Conservation (phyloP, 1,284 basidiomycete genomes). For the Cystobasidiaceae sp. region DNA sequence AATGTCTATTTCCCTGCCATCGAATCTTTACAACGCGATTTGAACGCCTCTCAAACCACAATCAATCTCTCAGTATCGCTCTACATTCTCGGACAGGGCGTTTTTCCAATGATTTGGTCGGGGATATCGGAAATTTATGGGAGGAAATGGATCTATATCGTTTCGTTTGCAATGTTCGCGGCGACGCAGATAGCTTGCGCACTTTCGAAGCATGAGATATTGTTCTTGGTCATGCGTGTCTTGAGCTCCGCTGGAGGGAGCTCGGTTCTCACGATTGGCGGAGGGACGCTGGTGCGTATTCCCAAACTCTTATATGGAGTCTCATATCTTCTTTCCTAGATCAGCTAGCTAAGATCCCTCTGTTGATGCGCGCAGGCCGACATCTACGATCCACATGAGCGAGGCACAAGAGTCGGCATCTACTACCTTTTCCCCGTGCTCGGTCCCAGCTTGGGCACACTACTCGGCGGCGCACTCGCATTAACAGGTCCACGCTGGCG, state of each 20-base stretch:
- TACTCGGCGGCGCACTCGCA: slow-evolving; percentile 59
- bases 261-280: slow-evolving; percentile 66
- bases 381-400: slow-evolving; percentile 69
- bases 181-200: slow-evolving; percentile 33
- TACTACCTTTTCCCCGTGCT: slow-evolving; percentile 56
- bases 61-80: slow-evolving; percentile 68
- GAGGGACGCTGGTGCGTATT: slow-evolving; percentile 62
- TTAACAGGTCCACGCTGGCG: slow-evolving; percentile 62
- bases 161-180: slow-evolving; percentile 55
- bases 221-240: slow-evolving; percentile 67
- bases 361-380: slow-evolving; percentile 49
- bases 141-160: slow-evolving; percentile 49
- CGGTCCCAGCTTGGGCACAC: slow-evolving; percentile 46
- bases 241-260: slow-evolving; percentile 61
- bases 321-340: not conserved
- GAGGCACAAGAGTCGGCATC: slow-evolving; percentile 72
- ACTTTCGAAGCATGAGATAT: slow-evolving; percentile 52
- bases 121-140: slow-evolving; percentile 61
- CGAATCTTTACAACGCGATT: slow-evolving; percentile 36
- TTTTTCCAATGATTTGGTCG: slow-evolving; percentile 64
- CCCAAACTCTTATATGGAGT: slow-evolving; percentile 1
- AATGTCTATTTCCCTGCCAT: slow-evolving; percentile 56
- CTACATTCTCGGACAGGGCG: slow-evolving; percentile 71
- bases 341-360: not conserved
- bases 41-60: slow-evolving; percentile 51